phyloP scores from a whole-genome alignment of 345 rosid species.

The Carallia brachiata region DNA sequence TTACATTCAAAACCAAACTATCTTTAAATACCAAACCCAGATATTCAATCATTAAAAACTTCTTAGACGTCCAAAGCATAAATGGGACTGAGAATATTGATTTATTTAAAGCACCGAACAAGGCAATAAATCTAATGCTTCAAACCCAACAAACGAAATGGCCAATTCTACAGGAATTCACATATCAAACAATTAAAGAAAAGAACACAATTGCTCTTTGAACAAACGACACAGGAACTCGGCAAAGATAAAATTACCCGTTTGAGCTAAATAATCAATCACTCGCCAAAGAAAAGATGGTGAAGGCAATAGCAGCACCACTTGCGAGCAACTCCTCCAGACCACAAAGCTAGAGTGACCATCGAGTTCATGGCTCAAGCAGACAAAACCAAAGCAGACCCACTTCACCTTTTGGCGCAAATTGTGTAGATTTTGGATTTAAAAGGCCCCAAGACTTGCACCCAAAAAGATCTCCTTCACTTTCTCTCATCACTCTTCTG shows the following conservation, averaged over 20 bases:
- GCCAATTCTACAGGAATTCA: neutral
- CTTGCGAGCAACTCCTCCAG: slow-evolving; percentile 25
- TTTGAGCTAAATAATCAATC: slow-evolving; percentile 16
- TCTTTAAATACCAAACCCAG: slow-evolving; percentile 7
- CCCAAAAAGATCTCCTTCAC: slow-evolving; percentile 3
- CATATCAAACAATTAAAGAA: slow-evolving; percentile 1
- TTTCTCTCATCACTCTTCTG: neutral
- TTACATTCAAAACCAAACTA: neutral
- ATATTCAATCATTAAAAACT: slow-evolving; percentile 9
- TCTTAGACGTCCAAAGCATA: slow-evolving; percentile 2
- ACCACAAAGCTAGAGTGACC: slow-evolving; percentile 21
- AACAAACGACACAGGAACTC: neutral
- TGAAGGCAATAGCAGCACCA: slow-evolving; percentile 33
- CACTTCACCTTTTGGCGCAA: slow-evolving; percentile 29
- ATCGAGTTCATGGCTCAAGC: slow-evolving; percentile 26
- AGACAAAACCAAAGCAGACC: slow-evolving; percentile 17
- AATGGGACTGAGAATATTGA: neutral
- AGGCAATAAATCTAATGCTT: neutral
- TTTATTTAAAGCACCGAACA: neutral
- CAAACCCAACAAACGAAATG: neutral
- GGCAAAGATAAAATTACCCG: slow-evolving; percentile 25
- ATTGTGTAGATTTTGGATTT: slow-evolving; percentile 27
- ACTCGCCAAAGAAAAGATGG: slow-evolving; percentile 30
- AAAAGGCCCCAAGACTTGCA: slow-evolving; percentile 17
- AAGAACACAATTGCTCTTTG: neutral